These are phyloP conservation scores for Cutaneotrichosporon mucoides DNA, from an alignment of 1,284 basidiomycete species.

Conservation along the genomic window DNA sequence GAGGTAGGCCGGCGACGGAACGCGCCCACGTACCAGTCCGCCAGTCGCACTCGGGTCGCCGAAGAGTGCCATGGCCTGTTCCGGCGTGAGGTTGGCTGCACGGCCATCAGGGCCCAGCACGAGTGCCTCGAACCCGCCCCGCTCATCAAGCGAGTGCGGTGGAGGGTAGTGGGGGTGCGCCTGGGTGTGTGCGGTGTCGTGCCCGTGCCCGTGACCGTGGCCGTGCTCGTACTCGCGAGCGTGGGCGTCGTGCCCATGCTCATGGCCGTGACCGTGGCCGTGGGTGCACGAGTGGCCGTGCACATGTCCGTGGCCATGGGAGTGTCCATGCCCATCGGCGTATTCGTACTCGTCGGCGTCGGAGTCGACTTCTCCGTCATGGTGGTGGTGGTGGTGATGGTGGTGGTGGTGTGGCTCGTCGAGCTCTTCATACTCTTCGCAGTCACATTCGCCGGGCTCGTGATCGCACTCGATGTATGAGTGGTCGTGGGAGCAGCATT, in stretches of 20 bases:
- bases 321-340: slow-evolving; percentile 2
- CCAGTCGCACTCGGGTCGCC: not conserved
- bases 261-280: not conserved
- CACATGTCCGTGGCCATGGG: slow-evolving; percentile 6
- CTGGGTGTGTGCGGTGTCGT: slow-evolving; percentile 19
- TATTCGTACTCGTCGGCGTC: slow-evolving; percentile 24
- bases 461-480: slow-evolving; percentile 23
- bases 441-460: slow-evolving; percentile 15
- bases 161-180: slow-evolving; percentile 11
- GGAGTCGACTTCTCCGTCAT: slow-evolving; percentile 23
- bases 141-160: not conserved
- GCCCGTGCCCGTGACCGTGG: slow-evolving; percentile 10
- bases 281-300: slow-evolving; percentile 11
- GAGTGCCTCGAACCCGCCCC: not conserved
- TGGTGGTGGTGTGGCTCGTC: slow-evolving; percentile 13
- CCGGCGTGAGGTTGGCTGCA: not conserved
- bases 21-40: not conserved
- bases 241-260: too few relatives aligned
- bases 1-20: not conserved
- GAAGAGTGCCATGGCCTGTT: slow-evolving; percentile 1
- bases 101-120: not conserved
- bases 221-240: too few relatives aligned
- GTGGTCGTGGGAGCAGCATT: slow-evolving; percentile 29
- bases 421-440: slow-evolving; percentile 15
- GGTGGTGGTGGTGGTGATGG: slow-evolving; percentile 7